Evolutionary conservation across 1,284 basidiomycete genomes (phyloP), one percentile per base, ranked within the genome.

Genomic region (Ceratobasidium sp.): DNA sequence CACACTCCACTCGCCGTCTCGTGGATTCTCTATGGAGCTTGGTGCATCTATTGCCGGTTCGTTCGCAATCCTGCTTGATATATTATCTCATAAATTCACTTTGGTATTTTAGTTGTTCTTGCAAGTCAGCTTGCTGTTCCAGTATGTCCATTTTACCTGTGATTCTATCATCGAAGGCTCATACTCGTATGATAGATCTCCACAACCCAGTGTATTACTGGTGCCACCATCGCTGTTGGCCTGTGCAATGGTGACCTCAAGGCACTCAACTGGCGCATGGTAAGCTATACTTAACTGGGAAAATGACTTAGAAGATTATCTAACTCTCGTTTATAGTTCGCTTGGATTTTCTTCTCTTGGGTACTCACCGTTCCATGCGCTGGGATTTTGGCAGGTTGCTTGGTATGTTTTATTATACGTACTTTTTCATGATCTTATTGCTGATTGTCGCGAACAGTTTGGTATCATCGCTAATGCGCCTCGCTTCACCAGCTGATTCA

Each of bases 11-110:
- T 86, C 85, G 0, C 86, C 86, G 2, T 85, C 84, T 11, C 84
- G 86, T 73, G 86, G 86, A 28, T 86, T 86, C 81, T 83, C 83
- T 8, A 87, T 87, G 86, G 86, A 87, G 80, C 80, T 87, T 39
- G 86, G 85, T 11, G 82, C 85, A 0, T 81, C 85, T 61, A 84
- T 86, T 80, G 85, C 85, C 47, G 84, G 80, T 61, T 23, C 42
- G 45, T 63, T 63, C 23, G 28, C 2, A 5, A 5, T 17, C 20
- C 8, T 15, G 23, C 31, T 23, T 15, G 26, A n/a, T 47, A 8
- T 45, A 53, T 8, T 6, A 17, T n/a, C n/a, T 61, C 28, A 37
- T 3, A 23, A n/a, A 39, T 47, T 54, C 7, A 37, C 28, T 3
- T 20, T 17, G 58, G 3, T 78, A 6, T 3, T 58, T 20, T 33